Base-by-base conservation (phyloP, 768 basidiomycete genomes). In the Hygrophorus pudorinus region DNA sequence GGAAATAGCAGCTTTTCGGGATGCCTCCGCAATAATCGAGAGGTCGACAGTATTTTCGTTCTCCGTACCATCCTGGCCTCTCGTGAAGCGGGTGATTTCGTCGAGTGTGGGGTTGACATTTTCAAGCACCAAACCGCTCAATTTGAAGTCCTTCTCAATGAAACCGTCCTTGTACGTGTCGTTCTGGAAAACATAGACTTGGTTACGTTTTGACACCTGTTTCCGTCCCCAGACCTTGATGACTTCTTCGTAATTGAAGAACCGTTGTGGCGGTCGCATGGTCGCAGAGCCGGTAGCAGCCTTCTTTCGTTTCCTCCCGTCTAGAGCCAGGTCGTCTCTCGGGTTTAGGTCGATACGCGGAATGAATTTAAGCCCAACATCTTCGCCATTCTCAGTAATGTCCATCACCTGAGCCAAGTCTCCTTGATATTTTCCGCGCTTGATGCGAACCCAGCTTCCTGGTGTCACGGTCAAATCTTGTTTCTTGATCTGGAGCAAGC, bases 271-370 rank as follows among this genome's bases (percentile, higher is more conserved):
- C 1, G 96, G 90, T 11, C 93, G 82, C 62, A 82, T 75, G n/a
- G 71, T 67, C 21, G 69, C 68, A 4, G 75, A 62, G 7, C 67
- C 56, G 1, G 73, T 51, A 1, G 65, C 65, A 3, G 62, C 60
- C 57, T 88, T 91, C 59, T 87, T 85, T 42, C 87, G 78, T 62
- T 94, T 94, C 56, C 79, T 80, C 24, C 77, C 79, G 21, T 78
- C 71, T 7, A 73, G 62, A 0, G 68, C 67, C 5, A 62, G 69
- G 30, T 89, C 86, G 47, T 96, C 92, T 45, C 82, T 79, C 27
- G 94, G 94, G 47, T 83, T 88, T 42, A 97, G 71, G 65, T 99
- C 96, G 59, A 99, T 96, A 56, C 96, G 86, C n/a, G 96, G 96
- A 47, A 99, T 78, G 58, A 96, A 91, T 59, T 89, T 85, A 53